These are phyloP conservation scores for Platanthera guangdongensis DNA, from an alignment of 106 monocot species.

Conservation along the genomic window DNA sequence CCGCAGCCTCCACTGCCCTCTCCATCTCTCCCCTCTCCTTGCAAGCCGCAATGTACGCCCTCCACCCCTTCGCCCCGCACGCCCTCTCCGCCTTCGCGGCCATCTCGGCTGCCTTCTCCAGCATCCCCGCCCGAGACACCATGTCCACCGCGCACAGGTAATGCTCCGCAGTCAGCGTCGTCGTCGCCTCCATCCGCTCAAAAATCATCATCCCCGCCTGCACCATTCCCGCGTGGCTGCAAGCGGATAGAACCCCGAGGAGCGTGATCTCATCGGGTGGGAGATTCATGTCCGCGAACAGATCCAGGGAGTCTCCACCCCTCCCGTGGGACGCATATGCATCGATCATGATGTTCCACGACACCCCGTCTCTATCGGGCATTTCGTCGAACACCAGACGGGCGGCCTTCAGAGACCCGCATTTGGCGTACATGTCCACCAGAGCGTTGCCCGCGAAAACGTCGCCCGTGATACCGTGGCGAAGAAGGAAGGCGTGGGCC, in stretches of 20 bases:
- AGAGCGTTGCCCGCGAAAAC: constrained; percentile 53
- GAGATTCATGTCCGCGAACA: constrained; percentile 42
- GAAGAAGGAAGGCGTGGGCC: constrained; percentile 44
- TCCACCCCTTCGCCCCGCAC: constrained; percentile 41
- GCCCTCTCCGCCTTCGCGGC: constrained; percentile 24
- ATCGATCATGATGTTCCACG: constrained; percentile 82
- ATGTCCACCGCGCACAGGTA: constrained; percentile 75
- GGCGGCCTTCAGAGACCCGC: constrained; percentile 31
- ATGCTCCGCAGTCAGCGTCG: constrained; percentile 53
- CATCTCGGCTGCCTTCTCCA: constrained; percentile 47
- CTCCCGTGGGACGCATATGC: constrained; percentile 55
- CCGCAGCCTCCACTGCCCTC: constrained; percentile 35
- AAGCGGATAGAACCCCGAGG: constrained; percentile 59
- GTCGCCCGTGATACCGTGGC: constrained; percentile 33
- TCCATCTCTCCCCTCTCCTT: constrained; percentile 34
- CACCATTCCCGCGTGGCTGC: constrained; percentile 66
- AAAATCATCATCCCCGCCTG: constrained; percentile 37
- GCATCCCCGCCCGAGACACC: constrained; percentile 59
- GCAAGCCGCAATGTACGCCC: constrained; percentile 58
- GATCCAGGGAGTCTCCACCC: constrained; percentile 32
- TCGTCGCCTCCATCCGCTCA: constrained; percentile 31
- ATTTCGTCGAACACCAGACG: constrained; percentile 30
- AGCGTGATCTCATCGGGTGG: constrained; percentile 59
- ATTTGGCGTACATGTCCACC: constrained; percentile 83
- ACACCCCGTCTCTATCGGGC: constrained; percentile 28